Base-by-base conservation (phyloP, 2,329 filamentous ascomycete species). In the Penicillium sp. region DNA sequence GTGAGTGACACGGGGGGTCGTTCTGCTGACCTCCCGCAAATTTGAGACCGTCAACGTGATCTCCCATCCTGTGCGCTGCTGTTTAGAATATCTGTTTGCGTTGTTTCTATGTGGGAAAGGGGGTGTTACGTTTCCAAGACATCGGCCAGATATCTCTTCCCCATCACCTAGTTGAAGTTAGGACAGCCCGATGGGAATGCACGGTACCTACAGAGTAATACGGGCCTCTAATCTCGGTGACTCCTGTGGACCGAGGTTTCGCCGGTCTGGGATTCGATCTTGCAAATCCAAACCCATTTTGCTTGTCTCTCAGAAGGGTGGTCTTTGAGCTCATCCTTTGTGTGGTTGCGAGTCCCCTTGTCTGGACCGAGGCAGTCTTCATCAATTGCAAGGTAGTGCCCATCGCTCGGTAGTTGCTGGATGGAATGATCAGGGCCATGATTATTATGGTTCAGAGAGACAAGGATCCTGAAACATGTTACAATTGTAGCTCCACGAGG, bases 151-250 rank as follows among this genome's bases (percentile, higher is more conserved):
- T 83, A 81, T 38, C 77, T 70, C 56, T 79, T 81, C 1, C 81
- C 81, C 77, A 83, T 82, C 3, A 73, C 72, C 74, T 76, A 48
- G 31, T 43, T 40, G 39, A 5, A 13, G 39, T 45, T 27, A 59
- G 4, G n/a, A 5, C 2, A 24, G 9, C 22, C 10, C 3, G 14
- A 8, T 6, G 6, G 16, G 38, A 5, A n/a, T 6, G 8, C 24
- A 46, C 40, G 24, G 9, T 16, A 55, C 67, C 47, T 69, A 72
- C 79, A 0, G 79, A 79, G 64, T 83, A 84, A 63, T 83, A 83
- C 6, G 80, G 81, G 0, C 81, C 81, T 31, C 81, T 73, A 52
- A 83, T 84, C 65, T 84, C 81, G 1, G 81, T 83, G 5, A 83
- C 80, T 4, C 77, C 79, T 36, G 71, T 75, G 5, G 64, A 74